Base-by-base conservation (phyloP, 164 flowering plant species). In the Vitis amurensis region DNA sequence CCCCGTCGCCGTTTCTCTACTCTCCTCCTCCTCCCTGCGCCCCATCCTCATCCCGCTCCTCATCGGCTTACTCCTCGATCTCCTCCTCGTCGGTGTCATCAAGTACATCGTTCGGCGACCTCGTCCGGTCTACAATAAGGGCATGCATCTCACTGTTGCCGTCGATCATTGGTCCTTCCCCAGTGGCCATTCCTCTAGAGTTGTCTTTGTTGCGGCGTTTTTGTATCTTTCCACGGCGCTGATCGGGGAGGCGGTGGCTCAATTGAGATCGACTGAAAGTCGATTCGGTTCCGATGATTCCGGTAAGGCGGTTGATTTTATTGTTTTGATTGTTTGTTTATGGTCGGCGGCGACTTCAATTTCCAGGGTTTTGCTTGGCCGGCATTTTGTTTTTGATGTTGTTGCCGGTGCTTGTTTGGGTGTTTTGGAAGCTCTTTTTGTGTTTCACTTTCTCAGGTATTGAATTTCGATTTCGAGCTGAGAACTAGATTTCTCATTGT, bases 161-260 rank as follows among this genome's bases (percentile, higher is more conserved):
- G 86, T 82, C 16, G 98, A 93, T 70, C 90, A 89, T 74, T 93
- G 86, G 90, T 93, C 94, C 19, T 93, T 91, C 75, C 98, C 98
- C 14, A 85, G 92, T 57, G 98, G 99, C 11, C 97, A 95, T 68
- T 78, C 93, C 27, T 89, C 98, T 27, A 80, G 98, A 59, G 96
- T 90, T 52, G 91, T 71, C 75, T 83, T 88, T 74, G 71, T 91
- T 19, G 91, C 98, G 12, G 64, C 83, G 3, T 74, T 85, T 50
- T 63, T 80, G 66, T 79, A 19, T 63, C 82, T 88, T 9, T 75
- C 75, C 4, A 67, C 64, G 13, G 74, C 23, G 14, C 63, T 64
- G 63, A 62, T 84, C 19, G 49, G 10, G 4, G 75, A 63, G n/a
- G 74, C 61, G 5, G 48, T 73, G 74, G 48, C 64, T 19, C 53